Conservation (phyloP, 805 yeast genomes). For the Komagataella pseudopastoris region DNA sequence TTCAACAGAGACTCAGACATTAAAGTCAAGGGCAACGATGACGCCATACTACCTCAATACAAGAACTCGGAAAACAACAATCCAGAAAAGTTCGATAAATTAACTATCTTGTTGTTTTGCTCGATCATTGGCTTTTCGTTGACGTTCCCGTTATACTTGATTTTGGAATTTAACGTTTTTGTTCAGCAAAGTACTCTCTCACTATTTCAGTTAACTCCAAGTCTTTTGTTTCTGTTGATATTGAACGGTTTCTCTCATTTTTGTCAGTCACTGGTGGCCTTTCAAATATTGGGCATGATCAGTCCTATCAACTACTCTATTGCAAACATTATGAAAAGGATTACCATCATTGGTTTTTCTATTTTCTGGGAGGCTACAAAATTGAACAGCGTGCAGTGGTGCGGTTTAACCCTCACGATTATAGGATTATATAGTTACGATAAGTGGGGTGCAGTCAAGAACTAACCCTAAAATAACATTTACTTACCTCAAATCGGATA, state of each 20-base stretch:
- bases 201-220: constrained; percentile 16
- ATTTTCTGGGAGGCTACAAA: constrained; percentile 46
- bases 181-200: constrained; percentile 12
- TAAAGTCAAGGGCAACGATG: not conserved
- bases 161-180: constrained; percentile 30
- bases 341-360: constrained; percentile 54
- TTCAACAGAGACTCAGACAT: constrained; percentile 1
- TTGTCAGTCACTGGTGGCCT: constrained; percentile 59
- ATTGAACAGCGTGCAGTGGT: constrained; percentile 24
- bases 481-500: constrained; percentile 8
- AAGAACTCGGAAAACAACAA: not conserved
- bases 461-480: not conserved
- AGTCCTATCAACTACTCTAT: constrained; percentile 72
- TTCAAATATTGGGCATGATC: constrained; percentile 57
- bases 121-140: constrained; percentile 53
- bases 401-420: constrained; percentile 43
- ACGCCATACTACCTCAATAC: not conserved
- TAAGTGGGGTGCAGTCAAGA: constrained; percentile 37
- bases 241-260: constrained; percentile 64
- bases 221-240: constrained; percentile 24
- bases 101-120: constrained; percentile 60
- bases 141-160: constrained; percentile 54
- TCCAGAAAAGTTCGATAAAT: constrained; percentile 39
- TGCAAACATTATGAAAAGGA: constrained; percentile 66
- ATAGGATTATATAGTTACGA: constrained; percentile 60